Percentiles rank a stretch among this genome's conserved stretches.
Conservation (phyloP, 2,329 filamentous ascomycete species). For the Aurifilum marmelostoma region DNA sequence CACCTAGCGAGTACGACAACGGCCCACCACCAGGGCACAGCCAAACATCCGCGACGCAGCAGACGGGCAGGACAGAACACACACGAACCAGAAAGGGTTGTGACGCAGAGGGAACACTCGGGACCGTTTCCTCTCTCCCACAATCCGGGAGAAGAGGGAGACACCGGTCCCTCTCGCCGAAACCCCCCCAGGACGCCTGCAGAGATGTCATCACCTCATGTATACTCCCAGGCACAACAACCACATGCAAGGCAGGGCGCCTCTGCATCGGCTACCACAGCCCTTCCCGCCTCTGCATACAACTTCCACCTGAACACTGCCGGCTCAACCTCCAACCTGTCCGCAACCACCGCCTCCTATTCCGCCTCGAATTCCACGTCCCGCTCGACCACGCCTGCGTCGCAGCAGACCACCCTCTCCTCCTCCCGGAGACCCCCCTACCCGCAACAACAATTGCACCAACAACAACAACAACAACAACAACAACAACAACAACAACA, state of each 20-base stretch:
- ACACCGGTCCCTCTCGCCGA: slow-evolving; percentile 13
- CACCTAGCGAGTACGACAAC: neutral
- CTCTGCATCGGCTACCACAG: slow-evolving; percentile 20
- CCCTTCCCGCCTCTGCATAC: slow-evolving; percentile 28
- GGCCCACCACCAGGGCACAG: neutral
- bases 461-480: neutral
- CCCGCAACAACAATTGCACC: slow-evolving; percentile 1
- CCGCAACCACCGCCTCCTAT: slow-evolving; percentile 12
- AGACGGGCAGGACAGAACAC: neutral
- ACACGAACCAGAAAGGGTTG: neutral
- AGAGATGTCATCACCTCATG: slow-evolving; percentile 28
- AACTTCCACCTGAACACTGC: slow-evolving; percentile 26
- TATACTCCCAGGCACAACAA: slow-evolving; percentile 21
- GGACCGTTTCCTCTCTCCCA: slow-evolving; percentile 23
- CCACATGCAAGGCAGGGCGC: slow-evolving; percentile 20
- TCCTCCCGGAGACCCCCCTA: slow-evolving; percentile 21
- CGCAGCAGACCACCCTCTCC: slow-evolving; percentile 21
- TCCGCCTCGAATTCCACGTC: slow-evolving; percentile 23
- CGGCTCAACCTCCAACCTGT: slow-evolving; percentile 15
- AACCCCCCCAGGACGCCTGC: slow-evolving; percentile 3
- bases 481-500: neutral
- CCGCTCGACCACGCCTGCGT: slow-evolving; percentile 26
- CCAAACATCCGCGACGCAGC: slow-evolving; percentile 4
- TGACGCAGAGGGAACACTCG: neutral
- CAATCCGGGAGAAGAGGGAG: slow-evolving; percentile 26